A percentile compares a stretch with the other conserved stretches of the same genome.
Conservation (phyloP, 768 basidiomycete species). For the Lactarius deliciosus region DNA sequence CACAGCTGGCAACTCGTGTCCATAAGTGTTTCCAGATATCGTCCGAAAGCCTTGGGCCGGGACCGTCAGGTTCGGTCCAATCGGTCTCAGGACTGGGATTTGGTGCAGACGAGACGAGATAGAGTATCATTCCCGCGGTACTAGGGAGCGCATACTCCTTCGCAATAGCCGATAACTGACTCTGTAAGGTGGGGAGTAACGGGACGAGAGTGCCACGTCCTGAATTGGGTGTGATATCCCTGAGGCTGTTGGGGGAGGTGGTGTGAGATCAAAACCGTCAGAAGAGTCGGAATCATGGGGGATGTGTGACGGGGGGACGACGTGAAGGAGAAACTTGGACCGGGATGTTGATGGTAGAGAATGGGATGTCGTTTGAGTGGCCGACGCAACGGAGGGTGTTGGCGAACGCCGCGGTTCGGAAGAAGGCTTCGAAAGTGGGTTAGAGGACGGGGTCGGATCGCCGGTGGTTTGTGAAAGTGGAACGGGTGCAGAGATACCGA, state of each 20-base stretch:
- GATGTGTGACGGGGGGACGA: slow-evolving; percentile 74
- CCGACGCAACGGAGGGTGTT: slow-evolving; percentile 40
- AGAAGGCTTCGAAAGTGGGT: slow-evolving; percentile 23
- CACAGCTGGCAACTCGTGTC: slow-evolving; percentile 65
- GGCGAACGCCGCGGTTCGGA: slow-evolving; percentile 35
- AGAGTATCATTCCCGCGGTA: slow-evolving; percentile 78
- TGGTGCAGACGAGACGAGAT: slow-evolving; percentile 55
- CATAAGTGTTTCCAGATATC: slow-evolving; percentile 89
- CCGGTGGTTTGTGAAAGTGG: slow-evolving; percentile 44
- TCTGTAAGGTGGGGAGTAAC: slow-evolving; percentile 77
- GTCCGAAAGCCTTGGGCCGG: slow-evolving; percentile 82
- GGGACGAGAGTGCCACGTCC: slow-evolving; percentile 86
- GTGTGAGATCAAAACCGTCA: slow-evolving; percentile 47
- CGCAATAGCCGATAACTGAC: slow-evolving; percentile 84
- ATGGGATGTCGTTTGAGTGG: slow-evolving; percentile 42
- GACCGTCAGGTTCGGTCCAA: slow-evolving; percentile 42
- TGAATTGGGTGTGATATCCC: slow-evolving; percentile 81
- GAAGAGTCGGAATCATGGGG: slow-evolving; percentile 57
- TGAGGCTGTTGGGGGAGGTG: slow-evolving; percentile 56
- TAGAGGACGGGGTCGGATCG: slow-evolving; percentile 22
- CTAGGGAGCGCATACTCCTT: slow-evolving; percentile 92
- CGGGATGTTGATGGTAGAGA: slow-evolving; percentile 41
- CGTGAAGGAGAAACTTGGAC: slow-evolving; percentile 76
- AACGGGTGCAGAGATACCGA: slow-evolving; percentile 74
- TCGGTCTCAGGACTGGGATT: slow-evolving; percentile 19